Base-by-base conservation (phyloP, 192 early-diverging fungal species). In the Thamnidium elegans region DNA sequence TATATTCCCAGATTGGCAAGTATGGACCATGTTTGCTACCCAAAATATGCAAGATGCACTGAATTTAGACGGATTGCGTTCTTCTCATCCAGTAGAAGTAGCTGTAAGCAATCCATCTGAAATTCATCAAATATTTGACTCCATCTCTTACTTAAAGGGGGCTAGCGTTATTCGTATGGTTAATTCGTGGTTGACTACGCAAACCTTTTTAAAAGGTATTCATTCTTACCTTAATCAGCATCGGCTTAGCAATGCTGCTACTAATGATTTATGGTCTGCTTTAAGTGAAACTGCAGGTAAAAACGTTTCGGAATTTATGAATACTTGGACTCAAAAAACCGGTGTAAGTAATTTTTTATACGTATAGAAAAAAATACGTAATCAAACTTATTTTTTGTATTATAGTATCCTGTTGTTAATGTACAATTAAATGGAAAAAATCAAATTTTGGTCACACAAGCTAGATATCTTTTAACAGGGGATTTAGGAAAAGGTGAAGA, bases 61-160 rank as follows among this genome's bases (percentile, higher is more conserved):
- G 23, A 66, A 74, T 3, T 73, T 98, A 26, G 96, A 98, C 70
- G 74, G 86, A 4, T 77, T 96, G 31, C 86, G 90, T 55, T 90
- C 87, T 51, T 89, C 87, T 46, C 96, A 98, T 78, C 93, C 94
- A 50, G 93, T 98, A 56, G 87, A 97, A 68, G 94, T 98, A 1
- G 85, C 82, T 9, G 91, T 95, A 56, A 81, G 77, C 46, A 85
- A 88, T 70, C 86, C 94, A 9, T 78, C 88, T 23, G 91, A 96
- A 73, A 92, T 98, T 68, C 79, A 83, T 66, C 91, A 96, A 78
- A 96, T 98, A 62, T 98, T 98, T 71, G 96, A 98, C 67, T 90
- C 91, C 42, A 95, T 97, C 30, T 86, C 84, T 44, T 90, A 90
- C 66, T 79, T 82, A 59, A 96, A 98, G 74, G 96, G 96, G 6